Percentiles rank a stretch among this genome's conserved stretches.
Evolutionary conservation across 495 filamentous ascomycete genomes (phyloP).

Genomic region (Cladorrhinum samala): DNA sequence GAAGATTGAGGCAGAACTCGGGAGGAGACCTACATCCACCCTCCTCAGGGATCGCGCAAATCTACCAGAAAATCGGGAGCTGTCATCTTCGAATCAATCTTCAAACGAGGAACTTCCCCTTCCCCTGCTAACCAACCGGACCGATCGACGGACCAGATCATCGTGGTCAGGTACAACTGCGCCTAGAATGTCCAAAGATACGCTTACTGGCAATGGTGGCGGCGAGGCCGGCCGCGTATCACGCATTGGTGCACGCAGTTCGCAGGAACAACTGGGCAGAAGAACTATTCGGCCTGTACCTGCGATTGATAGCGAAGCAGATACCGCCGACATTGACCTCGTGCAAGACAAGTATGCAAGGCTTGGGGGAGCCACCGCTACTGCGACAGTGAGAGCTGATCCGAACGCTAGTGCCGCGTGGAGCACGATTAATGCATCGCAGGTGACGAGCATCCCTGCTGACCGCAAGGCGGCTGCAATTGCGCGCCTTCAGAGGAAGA

Average conservation of each 20-base stretch:
- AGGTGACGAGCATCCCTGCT: slow-evolving; percentile 43
- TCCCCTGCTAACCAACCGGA: not conserved
- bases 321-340: slow-evolving; percentile 27
- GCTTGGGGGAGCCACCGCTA: slow-evolving; percentile 23
- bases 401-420: slow-evolving; percentile 23
- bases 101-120: slow-evolving; percentile 8
- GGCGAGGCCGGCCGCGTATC: not conserved
- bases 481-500: slow-evolving; percentile 54
- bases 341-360: slow-evolving; percentile 39
- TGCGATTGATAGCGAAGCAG: slow-evolving; percentile 12
- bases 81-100: slow-evolving; percentile 7
- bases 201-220: not conserved
- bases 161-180: not conserved
- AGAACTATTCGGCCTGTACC: slow-evolving; percentile 1
- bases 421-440: slow-evolving; percentile 29
- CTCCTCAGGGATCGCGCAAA: slow-evolving; percentile 24
- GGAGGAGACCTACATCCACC: slow-evolving; percentile 7
- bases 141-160: not conserved
- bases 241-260: not conserved
- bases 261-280: not conserved
- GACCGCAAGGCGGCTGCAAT: slow-evolving; percentile 58
- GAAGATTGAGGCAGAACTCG: slow-evolving; percentile 26
- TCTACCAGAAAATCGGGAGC: slow-evolving; percentile 22
- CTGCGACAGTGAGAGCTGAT: not conserved
- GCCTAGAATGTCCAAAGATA: not conserved